Evolutionary conservation across 345 rosid genomes (phyloP).

Genomic region (Brassica carinata): DNA sequence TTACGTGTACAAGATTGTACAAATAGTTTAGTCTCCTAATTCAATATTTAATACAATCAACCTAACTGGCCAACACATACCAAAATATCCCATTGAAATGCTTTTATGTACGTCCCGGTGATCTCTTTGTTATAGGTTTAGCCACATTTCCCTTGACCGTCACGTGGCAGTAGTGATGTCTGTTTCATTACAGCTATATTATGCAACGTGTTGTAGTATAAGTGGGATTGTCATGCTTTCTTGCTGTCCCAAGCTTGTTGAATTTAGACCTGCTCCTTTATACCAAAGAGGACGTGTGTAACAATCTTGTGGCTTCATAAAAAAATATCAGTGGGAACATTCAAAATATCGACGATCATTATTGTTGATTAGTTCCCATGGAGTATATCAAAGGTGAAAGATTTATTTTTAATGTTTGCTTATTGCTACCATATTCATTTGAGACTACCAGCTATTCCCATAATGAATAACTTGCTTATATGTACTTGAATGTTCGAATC

Average conservation of each 20-base stretch:
- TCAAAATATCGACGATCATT: not conserved
- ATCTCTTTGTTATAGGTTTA: conserved; percentile 18
- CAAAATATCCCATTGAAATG: not conserved
- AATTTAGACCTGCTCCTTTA: conserved; percentile 25
- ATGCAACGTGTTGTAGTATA: conserved; percentile 17
- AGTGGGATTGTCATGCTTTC: conserved; percentile 28
- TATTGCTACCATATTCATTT: not conserved
- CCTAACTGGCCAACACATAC: conserved; percentile 18
- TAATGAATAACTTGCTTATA: not conserved
- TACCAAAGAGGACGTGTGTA: conserved; percentile 40
- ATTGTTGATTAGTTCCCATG: not conserved
- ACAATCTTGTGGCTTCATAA: conserved; percentile 13
- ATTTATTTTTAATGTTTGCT: conserved; percentile 26
- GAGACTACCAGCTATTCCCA: not conserved
- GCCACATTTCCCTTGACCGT: conserved; percentile 1
- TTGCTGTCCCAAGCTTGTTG: conserved; percentile 35
- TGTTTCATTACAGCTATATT: conserved; percentile 33
- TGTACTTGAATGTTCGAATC: not conserved
- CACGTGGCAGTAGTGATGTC: conserved; percentile 33
- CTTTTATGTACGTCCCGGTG: conserved; percentile 20
- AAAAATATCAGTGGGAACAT: conserved; percentile 14
- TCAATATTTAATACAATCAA: conserved; percentile 19
- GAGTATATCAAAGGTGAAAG: conserved; percentile 3
- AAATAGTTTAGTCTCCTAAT: conserved; percentile 18
- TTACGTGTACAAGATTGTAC: conserved; percentile 13